Base-by-base conservation (phyloP, 2,329 filamentous ascomycete species). In the Penicillium sp. region DNA sequence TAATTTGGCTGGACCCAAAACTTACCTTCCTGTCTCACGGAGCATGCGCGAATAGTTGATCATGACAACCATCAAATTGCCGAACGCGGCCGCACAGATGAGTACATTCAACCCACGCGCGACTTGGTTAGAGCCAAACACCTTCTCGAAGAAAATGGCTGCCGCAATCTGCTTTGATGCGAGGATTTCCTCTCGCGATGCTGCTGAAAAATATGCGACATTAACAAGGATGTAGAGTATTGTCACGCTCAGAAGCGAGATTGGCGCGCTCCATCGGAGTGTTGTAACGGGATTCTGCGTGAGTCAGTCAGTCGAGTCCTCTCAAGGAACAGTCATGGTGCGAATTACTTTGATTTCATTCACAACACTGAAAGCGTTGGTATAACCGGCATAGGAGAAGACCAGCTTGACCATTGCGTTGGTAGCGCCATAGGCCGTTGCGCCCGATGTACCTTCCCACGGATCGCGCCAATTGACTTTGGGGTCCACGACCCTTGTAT, bases 301-400 rank as follows among this genome's bases (percentile, higher is more conserved):
- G 1, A 9, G 5, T 16, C 22, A 13, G 7, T 22, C 1, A 45
- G 31, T 34, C 9, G 1, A 11, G 10, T 13, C 31, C 9, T 34
- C 1, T 34, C 11, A 10, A 11, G 4, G 6, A n/a, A 18, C 16
- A 5, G 14, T 2, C 2, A 32, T 1, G 3, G 2, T 22, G 2
- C 3, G 1, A 59, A 22, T 55, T 22, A 76, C 76, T 65, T 79
- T 80, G 58, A 85, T 79, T 67, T 86, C 83, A 49, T 84, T 85
- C 50, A 83, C 80, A 3, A 87, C 76, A 56, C 84, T 84, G 69
- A 86, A 86, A 0, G 82, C 81, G 57, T 86, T 86, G 13, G 76
- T 70, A 57, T 79, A 86, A 2, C 84, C 83, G 0, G 72, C 67
- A 54, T 84, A 87, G 0, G 82, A 81, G 55, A 84, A 85, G 21